These are phyloP conservation scores for Mycocentrospora acerina DNA, from an alignment of 2,329 filamentous ascomycete genomes.

Conservation along the genomic window DNA sequence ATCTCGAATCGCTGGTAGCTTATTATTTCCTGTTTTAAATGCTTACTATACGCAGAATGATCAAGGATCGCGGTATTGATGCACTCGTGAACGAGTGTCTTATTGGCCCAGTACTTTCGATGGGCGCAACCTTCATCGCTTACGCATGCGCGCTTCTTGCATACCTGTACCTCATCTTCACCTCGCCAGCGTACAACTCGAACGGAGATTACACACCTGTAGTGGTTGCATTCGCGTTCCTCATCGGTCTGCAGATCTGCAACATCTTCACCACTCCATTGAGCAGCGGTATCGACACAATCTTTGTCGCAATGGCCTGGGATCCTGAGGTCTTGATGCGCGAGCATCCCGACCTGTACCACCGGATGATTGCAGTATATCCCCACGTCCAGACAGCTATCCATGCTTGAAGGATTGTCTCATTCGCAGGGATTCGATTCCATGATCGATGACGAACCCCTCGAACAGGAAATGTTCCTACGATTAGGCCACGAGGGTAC, in stretches of 20 bases:
- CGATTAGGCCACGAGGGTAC: constrained; percentile 6
- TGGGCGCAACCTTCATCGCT: constrained; percentile 79
- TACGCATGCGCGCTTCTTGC: constrained; percentile 79
- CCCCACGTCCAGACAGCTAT: constrained; percentile 80
- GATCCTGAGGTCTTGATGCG: constrained; percentile 72
- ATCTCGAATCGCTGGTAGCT: background rate
- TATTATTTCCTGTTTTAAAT: background rate
- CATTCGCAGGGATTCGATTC: background rate
- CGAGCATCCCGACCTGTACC: constrained; percentile 80
- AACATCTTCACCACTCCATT: constrained; percentile 89
- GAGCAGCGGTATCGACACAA: constrained; percentile 84
- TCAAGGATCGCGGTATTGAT: constrained; percentile 88
- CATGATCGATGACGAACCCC: constrained; percentile 10
- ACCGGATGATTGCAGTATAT: constrained; percentile 77
- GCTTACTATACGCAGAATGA: constrained; percentile 58
- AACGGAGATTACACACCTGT: constrained; percentile 70
- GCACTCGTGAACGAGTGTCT: constrained; percentile 88
- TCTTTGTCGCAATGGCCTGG: constrained; percentile 78
- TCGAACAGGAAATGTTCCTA: background rate
- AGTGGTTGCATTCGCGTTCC: constrained; percentile 80
- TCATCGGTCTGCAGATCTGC: constrained; percentile 87
- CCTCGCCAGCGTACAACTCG: constrained; percentile 74
- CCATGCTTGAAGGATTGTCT: constrained; percentile 49
- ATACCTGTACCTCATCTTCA: constrained; percentile 85
- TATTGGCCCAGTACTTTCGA: constrained; percentile 62